Evolutionary conservation across 2,329 filamentous ascomycete species (phyloP), one percentile per base, ranked within the genome.

Genomic region (Dryadomyces sulphureus): DNA sequence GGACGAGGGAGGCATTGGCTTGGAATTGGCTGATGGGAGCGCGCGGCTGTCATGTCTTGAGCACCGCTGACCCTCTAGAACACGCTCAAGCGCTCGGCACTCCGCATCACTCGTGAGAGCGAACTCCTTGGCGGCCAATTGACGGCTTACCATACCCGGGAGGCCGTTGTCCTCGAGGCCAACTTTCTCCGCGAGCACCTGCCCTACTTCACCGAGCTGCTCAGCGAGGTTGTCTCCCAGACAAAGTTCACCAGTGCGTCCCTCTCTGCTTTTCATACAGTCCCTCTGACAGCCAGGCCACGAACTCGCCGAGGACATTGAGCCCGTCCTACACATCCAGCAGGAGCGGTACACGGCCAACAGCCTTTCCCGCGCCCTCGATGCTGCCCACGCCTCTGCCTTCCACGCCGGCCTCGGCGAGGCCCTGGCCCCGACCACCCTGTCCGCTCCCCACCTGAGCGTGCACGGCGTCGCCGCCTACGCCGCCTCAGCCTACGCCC

Each of bases 151-250:
- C 88, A 95, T 70, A 89, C 87, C 57, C 84, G 90, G 61, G 92
- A 98, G 73, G 88, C 88, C 62, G 70, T 98, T 53, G 79, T 98
- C 50, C 70, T 98, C 59, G 81, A 90, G 66, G 86, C 92, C 63
- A 94, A 84, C 71, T 98, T 98, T 75, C 79, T 98, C 55, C 81
- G 87, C 62, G 81, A 92, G 63, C 89, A 98, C 64, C 79, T 98
- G 55, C 92, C 92, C 56, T 98, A 96, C 77, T 98, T 94, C 65
- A 79, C 88, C 59, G 92, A 98, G 73, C 75, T 98, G 54, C 77
- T 98, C 56, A 87, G 83, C 60, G 93, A 98, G 73, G 84, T 95
- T 58, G 74, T 92, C 59, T 80, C 82, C 51, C 72, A 85, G 67
- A 94, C 90, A 56, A 92, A 87, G 69, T 98, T 86, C 65, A 79